Conservation (phyloP, 352 stramenopile genomes). For the Phytophthora fragariaefolia region DNA sequence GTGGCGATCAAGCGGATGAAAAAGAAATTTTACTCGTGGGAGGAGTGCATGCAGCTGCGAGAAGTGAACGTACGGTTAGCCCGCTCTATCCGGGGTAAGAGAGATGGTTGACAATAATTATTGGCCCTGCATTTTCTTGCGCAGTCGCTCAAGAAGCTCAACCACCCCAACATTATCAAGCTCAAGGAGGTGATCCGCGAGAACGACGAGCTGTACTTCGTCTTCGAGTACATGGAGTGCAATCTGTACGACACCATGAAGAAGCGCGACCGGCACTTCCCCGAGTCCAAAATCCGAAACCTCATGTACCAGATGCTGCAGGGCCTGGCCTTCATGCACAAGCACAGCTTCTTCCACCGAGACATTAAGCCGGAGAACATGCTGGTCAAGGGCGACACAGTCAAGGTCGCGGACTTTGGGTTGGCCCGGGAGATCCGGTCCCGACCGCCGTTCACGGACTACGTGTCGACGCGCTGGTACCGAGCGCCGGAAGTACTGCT, state of each 20-base stretch:
- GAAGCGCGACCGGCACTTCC: slow-evolving; percentile 88
- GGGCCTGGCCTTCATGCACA: slow-evolving; percentile 98
- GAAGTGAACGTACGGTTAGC: slow-evolving; percentile 90
- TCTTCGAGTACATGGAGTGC: slow-evolving; percentile 99
- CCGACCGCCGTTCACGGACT: slow-evolving; percentile 95
- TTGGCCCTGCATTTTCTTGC: slow-evolving; percentile 12
- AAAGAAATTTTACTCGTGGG: slow-evolving; percentile 96
- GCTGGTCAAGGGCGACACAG: slow-evolving; percentile 94
- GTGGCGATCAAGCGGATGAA: slow-evolving; percentile 98
- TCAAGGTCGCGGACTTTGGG: slow-evolving; percentile 99
- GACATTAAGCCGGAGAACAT: slow-evolving; percentile 99
- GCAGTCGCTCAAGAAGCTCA: slow-evolving; percentile 94
- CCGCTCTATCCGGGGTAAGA: background rate
- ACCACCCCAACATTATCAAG: slow-evolving; percentile 98
- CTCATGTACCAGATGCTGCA: slow-evolving; percentile 98
- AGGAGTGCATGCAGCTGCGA: slow-evolving; percentile 97
- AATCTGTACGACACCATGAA: slow-evolving; percentile 99
- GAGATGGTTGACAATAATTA: background rate
- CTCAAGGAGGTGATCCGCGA: slow-evolving; percentile 98
- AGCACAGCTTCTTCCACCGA: slow-evolving; percentile 98
- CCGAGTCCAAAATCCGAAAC: slow-evolving; percentile 95
- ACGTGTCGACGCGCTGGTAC: slow-evolving; percentile 99
- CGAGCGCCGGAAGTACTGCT: slow-evolving; percentile 97
- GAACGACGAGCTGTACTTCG: slow-evolving; percentile 97
- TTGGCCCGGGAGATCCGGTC: slow-evolving; percentile 95